Evolutionary conservation across 306 rosid species (phyloP), one percentile per base, ranked within the genome.

Genomic region (Comarum palustre): DNA sequence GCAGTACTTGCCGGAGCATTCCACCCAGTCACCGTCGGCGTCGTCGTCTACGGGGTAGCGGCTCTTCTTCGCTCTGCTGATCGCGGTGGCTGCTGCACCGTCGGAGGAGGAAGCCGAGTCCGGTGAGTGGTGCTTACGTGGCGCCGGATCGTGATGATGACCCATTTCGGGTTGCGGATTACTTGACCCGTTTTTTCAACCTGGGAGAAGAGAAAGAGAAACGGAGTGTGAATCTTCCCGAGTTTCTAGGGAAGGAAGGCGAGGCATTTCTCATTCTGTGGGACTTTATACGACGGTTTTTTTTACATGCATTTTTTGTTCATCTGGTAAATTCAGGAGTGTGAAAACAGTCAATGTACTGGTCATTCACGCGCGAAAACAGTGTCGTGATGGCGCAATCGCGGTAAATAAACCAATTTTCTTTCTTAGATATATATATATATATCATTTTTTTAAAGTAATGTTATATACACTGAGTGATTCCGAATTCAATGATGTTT

Each of bases 1-100:
- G 73, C 92, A 87, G 32, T 73, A 75, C 80, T 82, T 77, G 12
- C 87, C 84, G 1, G 95, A 85, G 71, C 97, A 91, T 69, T 87
- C 87, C 0, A 85, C 69, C 50, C 29, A n/a, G 46, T 86, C 93
- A 2, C 69, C 90, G 1, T 60, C 15, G 48, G 10, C 69, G 9
- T 6, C 51, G 34, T 22, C 24, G 38, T 73, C 67, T 0, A 11
- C 70, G n/a, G 15, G 39, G 74, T 66, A 55, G 22, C 72, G 61
- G 73, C 20, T 51, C 68, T 57, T n/a, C 66, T 57, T 68, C 10
- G 65, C 3, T 19, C 55, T 24, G 70, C 2, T 13, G 34, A 32
- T 34, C 1, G 43, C 13, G 7, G 42, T 20, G 36, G 39, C 67
- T 6, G 39, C 67, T 5, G 19, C 39, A 2, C 38, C 2, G 38